phyloP scores from a whole-genome alignment of 2,329 filamentous ascomycete genomes.

The Colletotrichum plurivorum region DNA sequence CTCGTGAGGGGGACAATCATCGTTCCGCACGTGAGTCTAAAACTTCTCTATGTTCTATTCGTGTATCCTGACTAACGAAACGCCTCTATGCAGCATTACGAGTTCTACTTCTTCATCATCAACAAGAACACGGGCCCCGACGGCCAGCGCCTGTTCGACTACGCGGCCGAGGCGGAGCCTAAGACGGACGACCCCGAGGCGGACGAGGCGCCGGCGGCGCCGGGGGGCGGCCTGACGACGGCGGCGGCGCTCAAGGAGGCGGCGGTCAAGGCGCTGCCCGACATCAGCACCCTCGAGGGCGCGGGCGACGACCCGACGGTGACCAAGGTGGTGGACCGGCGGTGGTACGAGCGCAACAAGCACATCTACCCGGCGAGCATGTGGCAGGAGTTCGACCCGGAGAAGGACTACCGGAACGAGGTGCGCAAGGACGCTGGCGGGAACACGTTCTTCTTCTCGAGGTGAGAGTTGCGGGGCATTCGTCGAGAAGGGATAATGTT shows the following conservation, averaged over 20 bases:
- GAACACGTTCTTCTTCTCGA: slow-evolving; percentile 92
- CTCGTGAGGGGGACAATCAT: slow-evolving; percentile 92
- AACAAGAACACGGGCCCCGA: slow-evolving; percentile 85
- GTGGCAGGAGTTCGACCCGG: slow-evolving; percentile 95
- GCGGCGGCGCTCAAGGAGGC: slow-evolving; percentile 54
- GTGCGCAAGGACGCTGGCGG: slow-evolving; percentile 88
- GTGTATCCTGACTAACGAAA: slow-evolving; percentile 41
- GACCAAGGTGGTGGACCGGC: slow-evolving; percentile 94
- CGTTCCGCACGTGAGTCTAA: slow-evolving; percentile 85
- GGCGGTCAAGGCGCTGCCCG: slow-evolving; percentile 54
- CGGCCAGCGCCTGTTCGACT: slow-evolving; percentile 82
- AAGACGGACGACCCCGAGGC: slow-evolving; percentile 31
- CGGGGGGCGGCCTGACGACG: slow-evolving; percentile 51
- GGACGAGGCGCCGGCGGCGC: slow-evolving; percentile 38
- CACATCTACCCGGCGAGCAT: slow-evolving; percentile 97
- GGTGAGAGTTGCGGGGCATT: slow-evolving; percentile 43
- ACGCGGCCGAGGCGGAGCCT: slow-evolving; percentile 66
- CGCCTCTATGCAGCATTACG: slow-evolving; percentile 80
- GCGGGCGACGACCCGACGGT: slow-evolving; percentile 81
- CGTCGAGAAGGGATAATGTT: not conserved
- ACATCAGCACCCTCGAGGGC: slow-evolving; percentile 78
- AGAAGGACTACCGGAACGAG: slow-evolving; percentile 84
- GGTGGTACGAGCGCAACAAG: slow-evolving; percentile 98
- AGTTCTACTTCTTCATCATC: slow-evolving; percentile 97
- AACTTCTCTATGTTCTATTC: slow-evolving; percentile 13